phyloP scores from a whole-genome alignment of 2,329 filamentous ascomycete species.

The Hypoxylon sp. region DNA sequence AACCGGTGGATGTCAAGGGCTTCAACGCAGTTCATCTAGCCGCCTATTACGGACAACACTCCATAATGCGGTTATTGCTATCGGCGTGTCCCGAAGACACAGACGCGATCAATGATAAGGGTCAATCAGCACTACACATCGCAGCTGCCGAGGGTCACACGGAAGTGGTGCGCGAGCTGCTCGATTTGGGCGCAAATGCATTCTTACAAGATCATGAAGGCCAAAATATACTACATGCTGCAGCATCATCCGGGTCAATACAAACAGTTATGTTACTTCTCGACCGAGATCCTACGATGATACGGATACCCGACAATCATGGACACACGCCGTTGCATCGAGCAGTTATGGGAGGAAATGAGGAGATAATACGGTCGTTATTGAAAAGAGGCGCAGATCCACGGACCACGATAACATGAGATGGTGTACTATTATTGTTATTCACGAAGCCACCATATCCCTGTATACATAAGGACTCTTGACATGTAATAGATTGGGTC shows the following conservation, averaged over 20 bases:
- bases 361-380: constrained; percentile 19
- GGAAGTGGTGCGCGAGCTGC: constrained; percentile 16
- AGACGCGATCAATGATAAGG: constrained; percentile 20
- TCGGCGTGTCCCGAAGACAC: constrained; percentile 21
- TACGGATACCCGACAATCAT: constrained; percentile 12
- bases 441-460: constrained; percentile 3
- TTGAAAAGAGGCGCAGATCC: constrained; percentile 22
- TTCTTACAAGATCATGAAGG: constrained; percentile 14
- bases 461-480: constrained; percentile 15
- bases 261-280: constrained; percentile 10
- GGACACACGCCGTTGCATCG: constrained; percentile 20
- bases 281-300: constrained; percentile 18
- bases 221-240: constrained; percentile 18
- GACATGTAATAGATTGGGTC: constrained; percentile 6
- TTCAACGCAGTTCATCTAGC: constrained; percentile 23
- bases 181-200: constrained; percentile 22
- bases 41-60: constrained; percentile 21
- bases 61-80: constrained; percentile 13
- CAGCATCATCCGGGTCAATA: constrained; percentile 15
- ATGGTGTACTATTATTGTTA: constrained; percentile 4
- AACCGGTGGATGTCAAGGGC: constrained; percentile 17
- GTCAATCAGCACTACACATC: constrained; percentile 21
- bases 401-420: constrained; percentile 14
- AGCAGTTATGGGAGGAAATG: constrained; percentile 22
- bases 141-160: constrained; percentile 20